Evolutionary conservation across 768 basidiomycete species (phyloP).

Genomic region (Boletellus emodensis): DNA sequence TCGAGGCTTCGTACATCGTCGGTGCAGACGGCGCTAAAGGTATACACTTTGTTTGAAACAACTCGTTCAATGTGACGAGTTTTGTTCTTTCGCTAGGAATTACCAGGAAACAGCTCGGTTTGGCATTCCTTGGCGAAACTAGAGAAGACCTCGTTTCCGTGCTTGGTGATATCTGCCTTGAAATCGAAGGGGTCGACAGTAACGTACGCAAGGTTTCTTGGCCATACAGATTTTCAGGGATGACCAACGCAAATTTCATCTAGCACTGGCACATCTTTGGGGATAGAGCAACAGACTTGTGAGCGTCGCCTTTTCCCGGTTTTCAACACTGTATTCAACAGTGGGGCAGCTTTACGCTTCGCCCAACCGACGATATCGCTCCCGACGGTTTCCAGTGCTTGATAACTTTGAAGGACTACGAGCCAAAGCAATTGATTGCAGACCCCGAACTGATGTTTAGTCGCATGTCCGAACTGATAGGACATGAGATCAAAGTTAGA

Average conservation of each 20-base stretch:
- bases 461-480: constrained; percentile 24
- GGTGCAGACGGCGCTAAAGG: constrained; percentile 41
- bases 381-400: constrained; percentile 15
- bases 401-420: neutral
- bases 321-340: neutral
- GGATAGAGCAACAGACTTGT: constrained; percentile 1
- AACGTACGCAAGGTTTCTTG: constrained; percentile 14
- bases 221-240: neutral
- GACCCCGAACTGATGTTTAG: constrained; percentile 25
- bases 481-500: constrained; percentile 27
- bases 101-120: constrained; percentile 38
- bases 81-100: constrained; percentile 20
- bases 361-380: constrained; percentile 2
- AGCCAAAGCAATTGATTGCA: constrained; percentile 7
- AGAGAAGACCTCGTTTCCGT: constrained; percentile 24
- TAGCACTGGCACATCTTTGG: constrained; percentile 25
- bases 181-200: constrained; percentile 27
- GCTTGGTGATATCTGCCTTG: constrained; percentile 38
- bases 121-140: constrained; percentile 42
- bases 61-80: neutral
- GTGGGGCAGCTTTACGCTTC: neutral
- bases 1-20: constrained; percentile 33
- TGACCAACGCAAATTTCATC: neutral
- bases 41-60: neutral
- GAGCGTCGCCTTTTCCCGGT: neutral